Evolutionary conservation across 306 rosid species (phyloP).

Genomic region (Lathyrus tuberosus): DNA sequence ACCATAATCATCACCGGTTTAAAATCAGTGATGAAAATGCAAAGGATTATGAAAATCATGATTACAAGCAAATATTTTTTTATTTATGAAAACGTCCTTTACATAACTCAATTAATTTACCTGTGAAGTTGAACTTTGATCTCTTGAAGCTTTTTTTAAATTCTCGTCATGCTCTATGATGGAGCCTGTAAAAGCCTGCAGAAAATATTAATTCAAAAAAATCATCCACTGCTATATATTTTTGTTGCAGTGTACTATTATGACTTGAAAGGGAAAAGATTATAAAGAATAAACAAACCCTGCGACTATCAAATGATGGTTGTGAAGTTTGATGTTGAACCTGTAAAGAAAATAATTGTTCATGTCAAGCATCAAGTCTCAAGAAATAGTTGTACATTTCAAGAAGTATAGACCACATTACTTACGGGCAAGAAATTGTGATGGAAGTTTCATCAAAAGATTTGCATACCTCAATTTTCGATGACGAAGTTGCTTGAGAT

Average conservation of each 20-base stretch:
- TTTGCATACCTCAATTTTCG: slow-evolving; percentile 58
- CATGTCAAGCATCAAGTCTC: slow-evolving; percentile 18
- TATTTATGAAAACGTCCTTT: background rate
- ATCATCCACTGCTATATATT: background rate
- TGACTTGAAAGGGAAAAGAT: background rate
- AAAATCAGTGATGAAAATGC: slow-evolving; percentile 27
- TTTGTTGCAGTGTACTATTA: background rate
- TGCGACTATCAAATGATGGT: slow-evolving; percentile 59
- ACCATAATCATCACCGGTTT: slow-evolving; percentile 16
- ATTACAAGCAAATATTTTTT: slow-evolving; percentile 15
- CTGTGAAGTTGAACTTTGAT: slow-evolving; percentile 55
- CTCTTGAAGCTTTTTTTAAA: slow-evolving; percentile 44
- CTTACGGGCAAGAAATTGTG: background rate
- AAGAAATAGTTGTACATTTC: background rate
- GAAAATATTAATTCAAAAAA: slow-evolving; percentile 20
- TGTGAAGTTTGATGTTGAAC: slow-evolving; percentile 44
- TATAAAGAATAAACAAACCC: slow-evolving; percentile 44
- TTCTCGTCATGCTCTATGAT: slow-evolving; percentile 65
- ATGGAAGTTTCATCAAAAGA: slow-evolving; percentile 22
- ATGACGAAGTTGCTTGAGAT: slow-evolving; percentile 47
- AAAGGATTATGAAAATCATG: slow-evolving; percentile 18
- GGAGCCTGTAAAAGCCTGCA: slow-evolving; percentile 89
- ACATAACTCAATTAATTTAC: slow-evolving; percentile 42
- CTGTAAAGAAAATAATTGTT: slow-evolving; percentile 48
- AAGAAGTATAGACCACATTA: too few species aligned